A percentile compares a stretch with the other conserved stretches of the same genome.
Conservation (phyloP, 106 monocot species). For the Acanthochlamys bracteata region DNA sequence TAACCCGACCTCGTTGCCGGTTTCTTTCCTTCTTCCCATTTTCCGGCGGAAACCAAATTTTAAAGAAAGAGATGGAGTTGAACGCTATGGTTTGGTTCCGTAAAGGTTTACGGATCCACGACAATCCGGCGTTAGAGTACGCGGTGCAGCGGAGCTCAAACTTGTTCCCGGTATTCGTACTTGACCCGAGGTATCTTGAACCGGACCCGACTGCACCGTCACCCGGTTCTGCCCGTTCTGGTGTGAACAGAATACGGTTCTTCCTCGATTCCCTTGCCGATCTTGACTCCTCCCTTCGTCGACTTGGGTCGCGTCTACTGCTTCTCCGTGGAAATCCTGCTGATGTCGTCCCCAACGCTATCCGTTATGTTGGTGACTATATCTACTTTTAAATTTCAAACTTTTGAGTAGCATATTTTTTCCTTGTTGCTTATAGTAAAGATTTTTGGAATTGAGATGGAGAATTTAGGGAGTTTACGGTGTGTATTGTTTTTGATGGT, state of each 20-base stretch:
- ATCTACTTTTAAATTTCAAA: no score
- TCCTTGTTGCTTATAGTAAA: no score
- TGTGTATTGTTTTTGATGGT: not conserved
- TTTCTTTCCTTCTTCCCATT: not conserved
- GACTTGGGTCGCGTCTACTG: constrained; percentile 69
- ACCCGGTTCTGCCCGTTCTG: constrained; percentile 60
- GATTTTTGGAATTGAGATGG: no score
- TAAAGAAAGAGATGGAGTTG: constrained; percentile 43
- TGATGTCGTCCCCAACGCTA: constrained; percentile 12
- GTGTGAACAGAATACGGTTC: constrained; percentile 70
- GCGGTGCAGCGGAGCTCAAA: constrained; percentile 24
- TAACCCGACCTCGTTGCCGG: no score
- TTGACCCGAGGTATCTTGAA: constrained; percentile 69
- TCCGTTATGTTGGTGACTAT: no score
- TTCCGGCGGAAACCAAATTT: not conserved
- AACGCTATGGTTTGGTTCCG: constrained; percentile 80
- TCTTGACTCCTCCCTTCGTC: constrained; percentile 56
- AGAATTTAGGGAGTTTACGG: no score
- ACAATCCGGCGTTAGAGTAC: constrained; percentile 76
- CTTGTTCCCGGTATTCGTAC: constrained; percentile 85
- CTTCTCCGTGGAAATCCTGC: constrained; percentile 58
- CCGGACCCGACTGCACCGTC: constrained; percentile 60
- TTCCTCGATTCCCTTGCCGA: constrained; percentile 66
- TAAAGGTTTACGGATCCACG: constrained; percentile 86
- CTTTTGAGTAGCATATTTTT: no score